Conservation (phyloP, 2,329 filamentous ascomycete genomes). For the Alternaria solani region DNA sequence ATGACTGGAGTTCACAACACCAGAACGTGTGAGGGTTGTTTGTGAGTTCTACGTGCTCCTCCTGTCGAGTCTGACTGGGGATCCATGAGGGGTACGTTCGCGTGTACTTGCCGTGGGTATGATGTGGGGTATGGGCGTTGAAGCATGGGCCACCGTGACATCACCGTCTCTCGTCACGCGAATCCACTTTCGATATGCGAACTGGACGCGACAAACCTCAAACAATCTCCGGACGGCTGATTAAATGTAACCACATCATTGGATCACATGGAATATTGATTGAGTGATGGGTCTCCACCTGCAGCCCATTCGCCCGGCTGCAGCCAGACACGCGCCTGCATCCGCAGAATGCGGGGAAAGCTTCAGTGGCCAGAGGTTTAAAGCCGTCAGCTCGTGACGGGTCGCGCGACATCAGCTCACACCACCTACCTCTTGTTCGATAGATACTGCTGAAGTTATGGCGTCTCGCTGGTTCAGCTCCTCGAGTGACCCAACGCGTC, state of each 20-base stretch:
- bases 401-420: constrained; percentile 4
- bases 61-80: background rate
- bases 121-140: constrained; percentile 4
- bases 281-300: background rate
- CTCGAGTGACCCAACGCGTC: constrained; percentile 27
- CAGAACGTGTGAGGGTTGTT: background rate
- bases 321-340: constrained; percentile 13
- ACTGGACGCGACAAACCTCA: constrained; percentile 1
- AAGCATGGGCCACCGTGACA: constrained; percentile 11
- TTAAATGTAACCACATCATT: constrained; percentile 13
- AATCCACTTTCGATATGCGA: constrained; percentile 1
- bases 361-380: constrained; percentile 21
- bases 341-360: constrained; percentile 37
- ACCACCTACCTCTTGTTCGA: constrained; percentile 1
- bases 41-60: background rate
- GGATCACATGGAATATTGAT: constrained; percentile 3
- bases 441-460: constrained; percentile 24
- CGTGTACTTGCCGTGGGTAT: constrained; percentile 3
- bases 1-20: background rate
- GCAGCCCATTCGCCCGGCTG: constrained; percentile 16
- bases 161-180: constrained; percentile 8
- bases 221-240: constrained; percentile 1
- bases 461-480: constrained; percentile 41
- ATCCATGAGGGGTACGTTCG: constrained; percentile 9
- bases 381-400: constrained; percentile 11